Percentiles rank a stretch among this genome's conserved stretches.
Conservation (phyloP, 345 rosid genomes). For the Rubroshorea leprosula region DNA sequence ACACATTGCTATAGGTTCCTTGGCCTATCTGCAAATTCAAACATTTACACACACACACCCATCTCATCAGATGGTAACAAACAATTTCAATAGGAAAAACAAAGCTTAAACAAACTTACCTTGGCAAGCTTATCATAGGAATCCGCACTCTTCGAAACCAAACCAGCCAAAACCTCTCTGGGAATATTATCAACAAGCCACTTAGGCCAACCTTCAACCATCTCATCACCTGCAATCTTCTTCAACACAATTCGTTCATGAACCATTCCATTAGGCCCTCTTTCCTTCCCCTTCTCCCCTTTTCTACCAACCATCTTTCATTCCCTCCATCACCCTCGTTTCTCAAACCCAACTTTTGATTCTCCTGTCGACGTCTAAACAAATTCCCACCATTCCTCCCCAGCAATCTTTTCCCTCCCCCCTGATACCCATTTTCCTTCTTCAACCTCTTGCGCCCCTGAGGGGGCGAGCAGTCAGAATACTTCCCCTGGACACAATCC, state of each 20-base stretch:
- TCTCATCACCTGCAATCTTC: conserved; percentile 46
- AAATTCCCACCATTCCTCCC: conserved; percentile 16
- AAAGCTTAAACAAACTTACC: conserved; percentile 23
- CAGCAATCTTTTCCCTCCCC: neutral
- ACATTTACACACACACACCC: too few species aligned
- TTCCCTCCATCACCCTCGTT: conserved; percentile 4
- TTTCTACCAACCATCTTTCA: conserved; percentile 9
- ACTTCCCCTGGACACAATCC: conserved; percentile 40
- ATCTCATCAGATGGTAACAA: neutral
- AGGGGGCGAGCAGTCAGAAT: conserved; percentile 20
- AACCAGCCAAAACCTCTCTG: conserved; percentile 41
- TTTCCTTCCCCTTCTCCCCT: conserved; percentile 10
- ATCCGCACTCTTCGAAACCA: conserved; percentile 56
- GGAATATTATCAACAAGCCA: conserved; percentile 67
- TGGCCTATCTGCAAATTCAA: conserved; percentile 57
- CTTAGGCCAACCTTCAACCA: conserved; percentile 63
- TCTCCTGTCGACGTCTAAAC: conserved; percentile 9
- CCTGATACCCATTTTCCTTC: conserved; percentile 18
- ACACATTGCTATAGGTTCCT: conserved; percentile 91
- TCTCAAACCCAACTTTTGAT: conserved; percentile 1
- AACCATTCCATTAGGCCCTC: neutral
- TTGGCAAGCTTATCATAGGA: conserved; percentile 65
- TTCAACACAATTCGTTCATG: conserved; percentile 11
- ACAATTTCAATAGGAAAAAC: neutral
- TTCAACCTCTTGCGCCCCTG: conserved; percentile 22